Evolutionary conservation across 257 asterid species (phyloP).

Genomic region (Solanum pinnatisectum): DNA sequence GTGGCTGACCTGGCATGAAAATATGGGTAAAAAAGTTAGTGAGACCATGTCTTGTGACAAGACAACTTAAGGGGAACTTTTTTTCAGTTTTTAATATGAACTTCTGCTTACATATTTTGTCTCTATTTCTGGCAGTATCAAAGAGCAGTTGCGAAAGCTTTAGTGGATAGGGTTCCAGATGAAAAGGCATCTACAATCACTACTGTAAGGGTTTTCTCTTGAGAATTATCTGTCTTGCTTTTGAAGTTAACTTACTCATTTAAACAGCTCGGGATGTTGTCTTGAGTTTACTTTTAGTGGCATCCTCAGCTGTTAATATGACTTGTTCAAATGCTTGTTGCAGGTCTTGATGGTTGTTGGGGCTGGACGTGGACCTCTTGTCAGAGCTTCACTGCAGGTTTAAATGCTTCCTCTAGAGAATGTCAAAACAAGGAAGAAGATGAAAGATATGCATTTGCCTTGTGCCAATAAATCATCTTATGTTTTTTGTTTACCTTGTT

Average conservation of each 20-base stretch:
- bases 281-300: not conserved
- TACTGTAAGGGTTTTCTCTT: conserved; percentile 42
- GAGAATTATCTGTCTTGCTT: not conserved
- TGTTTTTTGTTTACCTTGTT: not conserved
- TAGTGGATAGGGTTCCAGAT: conserved; percentile 84
- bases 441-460: not conserved
- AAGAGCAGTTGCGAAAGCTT: conserved; percentile 88
- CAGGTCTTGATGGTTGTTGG: conserved; percentile 99
- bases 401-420: not conserved
- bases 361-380: conserved; percentile 99
- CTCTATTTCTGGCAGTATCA: conserved; percentile 56
- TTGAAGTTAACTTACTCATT: not conserved
- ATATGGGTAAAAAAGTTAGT: no score
- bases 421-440: not conserved
- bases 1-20: no score
- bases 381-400: conserved; percentile 95
- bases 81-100: no score
- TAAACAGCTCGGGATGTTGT: not conserved
- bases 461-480: conserved; percentile 1
- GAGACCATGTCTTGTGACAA: no score
- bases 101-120: no score
- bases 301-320: not conserved
- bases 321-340: conserved; percentile 6
- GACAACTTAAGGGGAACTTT: no score
- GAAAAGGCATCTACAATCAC: conserved; percentile 63